Percentiles rank a stretch among this genome's conserved stretches.
Evolutionary conservation across 2,329 filamentous ascomycete genomes (phyloP).

Genomic region (Trichoderma lentiforme): DNA sequence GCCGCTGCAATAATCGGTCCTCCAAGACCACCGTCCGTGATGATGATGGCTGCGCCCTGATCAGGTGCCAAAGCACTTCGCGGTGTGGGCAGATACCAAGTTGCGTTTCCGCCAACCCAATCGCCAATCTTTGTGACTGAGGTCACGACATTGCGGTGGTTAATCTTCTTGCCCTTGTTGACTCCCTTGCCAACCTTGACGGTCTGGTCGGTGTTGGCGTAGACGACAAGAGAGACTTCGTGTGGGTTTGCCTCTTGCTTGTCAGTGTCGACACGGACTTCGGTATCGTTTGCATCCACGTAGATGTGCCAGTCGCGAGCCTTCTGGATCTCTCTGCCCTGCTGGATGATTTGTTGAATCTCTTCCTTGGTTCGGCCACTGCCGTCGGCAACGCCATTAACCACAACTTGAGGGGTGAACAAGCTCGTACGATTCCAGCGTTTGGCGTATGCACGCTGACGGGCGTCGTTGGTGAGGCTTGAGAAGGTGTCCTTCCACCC

Average conservation of each 20-base stretch:
- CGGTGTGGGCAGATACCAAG: not conserved
- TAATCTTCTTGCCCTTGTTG: conserved; percentile 14
- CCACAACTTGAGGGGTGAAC: not conserved
- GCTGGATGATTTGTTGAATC: conserved; percentile 3
- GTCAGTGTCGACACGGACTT: conserved; percentile 5
- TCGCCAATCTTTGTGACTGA: conserved; percentile 11
- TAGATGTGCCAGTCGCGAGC: conserved; percentile 9
- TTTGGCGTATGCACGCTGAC: conserved; percentile 11
- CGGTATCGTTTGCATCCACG: conserved; percentile 4
- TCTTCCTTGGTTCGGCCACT: conserved; percentile 7
- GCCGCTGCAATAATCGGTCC: conserved; percentile 7
- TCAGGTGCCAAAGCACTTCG: not conserved
- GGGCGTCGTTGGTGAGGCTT: conserved; percentile 1
- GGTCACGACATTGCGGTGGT: conserved; percentile 5
- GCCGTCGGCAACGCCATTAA: conserved; percentile 3
- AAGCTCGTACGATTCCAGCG: not conserved
- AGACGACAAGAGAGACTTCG: not conserved
- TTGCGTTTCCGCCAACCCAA: conserved; percentile 3
- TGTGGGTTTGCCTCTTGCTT: not conserved
- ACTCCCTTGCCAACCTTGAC: conserved; percentile 5
- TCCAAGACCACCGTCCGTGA: conserved; percentile 8
- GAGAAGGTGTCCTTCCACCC: conserved; percentile 15
- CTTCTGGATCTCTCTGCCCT: not conserved
- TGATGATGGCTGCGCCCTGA: conserved; percentile 2
- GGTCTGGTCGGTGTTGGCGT: not conserved